A percentile compares a stretch with the other conserved stretches of the same genome.
Conservation (phyloP, 805 yeast genomes). For the Saccharomyces mikatae region DNA sequence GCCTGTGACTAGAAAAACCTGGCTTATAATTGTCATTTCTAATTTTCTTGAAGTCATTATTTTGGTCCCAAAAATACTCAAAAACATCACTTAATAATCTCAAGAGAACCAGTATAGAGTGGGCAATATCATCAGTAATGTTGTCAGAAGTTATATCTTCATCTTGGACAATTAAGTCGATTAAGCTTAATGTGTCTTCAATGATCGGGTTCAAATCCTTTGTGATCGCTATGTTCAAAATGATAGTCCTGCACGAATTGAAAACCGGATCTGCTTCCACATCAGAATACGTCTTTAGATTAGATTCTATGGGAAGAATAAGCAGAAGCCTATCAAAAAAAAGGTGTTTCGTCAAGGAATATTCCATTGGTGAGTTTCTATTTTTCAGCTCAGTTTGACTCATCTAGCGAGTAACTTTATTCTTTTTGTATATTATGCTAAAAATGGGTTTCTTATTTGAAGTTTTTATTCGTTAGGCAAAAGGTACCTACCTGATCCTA, state of each 20-base stretch:
- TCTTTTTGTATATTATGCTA: background rate
- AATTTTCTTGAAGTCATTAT: constrained; percentile 19
- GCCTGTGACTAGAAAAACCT: constrained; percentile 29
- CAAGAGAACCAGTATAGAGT: constrained; percentile 31
- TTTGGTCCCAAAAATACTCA: constrained; percentile 32
- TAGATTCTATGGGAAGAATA: constrained; percentile 11
- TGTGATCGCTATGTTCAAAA: constrained; percentile 8
- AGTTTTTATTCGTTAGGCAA: background rate
- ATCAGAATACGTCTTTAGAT: constrained; percentile 7
- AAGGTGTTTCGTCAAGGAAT: constrained; percentile 15
- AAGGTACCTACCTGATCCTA: background rate
- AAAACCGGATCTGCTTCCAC: constrained; percentile 14
- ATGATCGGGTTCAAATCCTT: constrained; percentile 7
- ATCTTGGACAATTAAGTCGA: constrained; percentile 5
- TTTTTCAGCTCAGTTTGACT: background rate
- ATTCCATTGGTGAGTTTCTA: constrained; percentile 3
- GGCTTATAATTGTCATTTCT: constrained; percentile 18
- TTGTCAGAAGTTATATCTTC: constrained; percentile 3
- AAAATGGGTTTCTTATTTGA: background rate
- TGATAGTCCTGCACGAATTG: constrained; percentile 6
- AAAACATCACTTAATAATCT: constrained; percentile 34
- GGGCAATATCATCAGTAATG: constrained; percentile 9
- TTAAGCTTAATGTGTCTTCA: constrained; percentile 6
- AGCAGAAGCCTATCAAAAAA: constrained; percentile 18
- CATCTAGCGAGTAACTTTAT: background rate